A percentile compares a stretch with the other conserved stretches of the same genome.
These are phyloP conservation scores for Termitomyces sp. DNA, from an alignment of 768 basidiomycete genomes.

Conservation along the genomic window DNA sequence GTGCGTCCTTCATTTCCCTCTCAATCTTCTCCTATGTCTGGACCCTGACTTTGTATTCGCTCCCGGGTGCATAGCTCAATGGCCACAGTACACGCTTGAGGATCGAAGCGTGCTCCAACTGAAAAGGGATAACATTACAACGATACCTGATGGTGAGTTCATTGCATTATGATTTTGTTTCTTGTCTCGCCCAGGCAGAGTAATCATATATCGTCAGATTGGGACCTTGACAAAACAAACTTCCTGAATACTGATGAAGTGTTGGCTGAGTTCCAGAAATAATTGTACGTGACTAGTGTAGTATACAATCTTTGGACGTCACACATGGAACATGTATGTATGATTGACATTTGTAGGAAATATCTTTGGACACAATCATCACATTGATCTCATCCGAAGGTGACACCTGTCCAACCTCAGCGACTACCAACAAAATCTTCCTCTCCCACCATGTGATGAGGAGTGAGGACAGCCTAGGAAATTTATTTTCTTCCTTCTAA, in stretches of 20 bases:
- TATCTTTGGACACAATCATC: too few relatives aligned
- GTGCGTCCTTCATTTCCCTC: constrained; percentile 26
- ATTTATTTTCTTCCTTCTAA: too few relatives aligned
- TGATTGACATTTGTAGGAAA: too few relatives aligned
- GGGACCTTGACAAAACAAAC: constrained; percentile 29
- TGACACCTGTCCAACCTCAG: too few relatives aligned
- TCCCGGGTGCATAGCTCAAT: constrained; percentile 30
- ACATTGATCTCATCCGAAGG: too few relatives aligned
- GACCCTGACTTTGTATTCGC: not conserved
- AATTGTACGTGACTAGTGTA: too few relatives aligned
- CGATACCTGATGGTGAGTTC: constrained; percentile 42
- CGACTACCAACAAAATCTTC: too few relatives aligned
- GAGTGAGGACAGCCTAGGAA: too few relatives aligned
- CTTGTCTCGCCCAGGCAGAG: not conserved
- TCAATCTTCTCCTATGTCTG: not conserved
- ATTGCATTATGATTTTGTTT: constrained; percentile 19
- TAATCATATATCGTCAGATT: not conserved
- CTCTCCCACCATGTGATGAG: too few relatives aligned
- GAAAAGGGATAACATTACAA: constrained; percentile 47
- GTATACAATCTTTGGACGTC: too few relatives aligned
- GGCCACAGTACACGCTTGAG: constrained; percentile 39
- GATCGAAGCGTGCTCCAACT: constrained; percentile 44
- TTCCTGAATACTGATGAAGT: constrained; percentile 40
- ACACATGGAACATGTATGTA: too few relatives aligned
- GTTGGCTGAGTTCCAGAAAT: constrained; percentile 46